Conservation (phyloP, 805 yeast genomes). For the Nakazawaea peltata region DNA sequence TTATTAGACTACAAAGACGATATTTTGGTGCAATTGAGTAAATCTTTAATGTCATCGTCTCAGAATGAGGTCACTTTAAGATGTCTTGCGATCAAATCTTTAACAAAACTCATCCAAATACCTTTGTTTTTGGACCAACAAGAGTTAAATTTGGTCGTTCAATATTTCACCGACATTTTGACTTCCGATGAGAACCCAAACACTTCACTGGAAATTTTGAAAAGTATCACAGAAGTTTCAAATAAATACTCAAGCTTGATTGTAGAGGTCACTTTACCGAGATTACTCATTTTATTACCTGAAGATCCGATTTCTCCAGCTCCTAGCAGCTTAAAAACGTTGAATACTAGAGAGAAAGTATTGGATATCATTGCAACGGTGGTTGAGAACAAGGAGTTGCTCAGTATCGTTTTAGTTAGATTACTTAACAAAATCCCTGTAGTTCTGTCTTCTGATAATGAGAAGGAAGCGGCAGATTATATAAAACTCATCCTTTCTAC, state of each 20-base stretch:
- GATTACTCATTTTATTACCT: constrained; percentile 42
- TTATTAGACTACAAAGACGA: constrained; percentile 52
- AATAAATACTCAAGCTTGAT: constrained; percentile 29
- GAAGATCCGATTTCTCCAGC: constrained; percentile 26
- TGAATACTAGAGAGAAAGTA: constrained; percentile 22
- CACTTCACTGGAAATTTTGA: constrained; percentile 44
- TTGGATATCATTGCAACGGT: constrained; percentile 27
- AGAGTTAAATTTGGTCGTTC: constrained; percentile 57
- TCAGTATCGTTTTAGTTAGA: constrained; percentile 36
- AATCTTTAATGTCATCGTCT: constrained; percentile 59
- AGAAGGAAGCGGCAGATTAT: constrained; percentile 12
- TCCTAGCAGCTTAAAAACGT: constrained; percentile 13
- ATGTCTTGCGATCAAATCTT: constrained; percentile 55
- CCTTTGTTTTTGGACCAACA: constrained; percentile 37
- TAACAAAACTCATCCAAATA: constrained; percentile 48
- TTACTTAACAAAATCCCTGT: constrained; percentile 29
- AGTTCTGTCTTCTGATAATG: background rate
- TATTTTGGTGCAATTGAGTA: constrained; percentile 59
- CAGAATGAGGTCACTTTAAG: constrained; percentile 62
- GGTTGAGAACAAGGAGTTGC: constrained; percentile 31
- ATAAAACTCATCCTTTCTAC: constrained; percentile 18
- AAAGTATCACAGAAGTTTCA: constrained; percentile 45
- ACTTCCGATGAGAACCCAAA: constrained; percentile 42
- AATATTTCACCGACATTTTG: constrained; percentile 56
- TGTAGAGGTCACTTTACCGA: constrained; percentile 44